Conservation (phyloP, 768 basidiomycete species). For the Tulasnella sp. region DNA sequence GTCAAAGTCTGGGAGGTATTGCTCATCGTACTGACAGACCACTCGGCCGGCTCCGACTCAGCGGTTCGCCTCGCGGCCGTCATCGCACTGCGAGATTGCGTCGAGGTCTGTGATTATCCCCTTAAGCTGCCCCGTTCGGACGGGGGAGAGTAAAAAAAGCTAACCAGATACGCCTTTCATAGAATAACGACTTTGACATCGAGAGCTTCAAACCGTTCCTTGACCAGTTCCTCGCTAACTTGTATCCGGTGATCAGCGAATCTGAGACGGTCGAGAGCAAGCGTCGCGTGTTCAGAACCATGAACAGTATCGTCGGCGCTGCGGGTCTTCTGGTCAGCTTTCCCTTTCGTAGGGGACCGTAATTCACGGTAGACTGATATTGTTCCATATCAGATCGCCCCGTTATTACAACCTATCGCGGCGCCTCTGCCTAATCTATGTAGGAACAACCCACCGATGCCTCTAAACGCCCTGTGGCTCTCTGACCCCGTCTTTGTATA, state of each 20-base stretch:
- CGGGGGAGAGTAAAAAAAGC: neutral
- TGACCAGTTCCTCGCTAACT: slow-evolving; percentile 43
- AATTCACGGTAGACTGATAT: neutral
- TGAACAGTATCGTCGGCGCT: slow-evolving; percentile 58
- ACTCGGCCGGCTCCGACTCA: slow-evolving; percentile 57
- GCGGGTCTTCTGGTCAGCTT: slow-evolving; percentile 28
- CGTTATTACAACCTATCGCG: slow-evolving; percentile 49
- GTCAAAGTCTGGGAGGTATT: slow-evolving; percentile 68
- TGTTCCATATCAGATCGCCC: slow-evolving; percentile 43
- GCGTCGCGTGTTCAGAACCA: slow-evolving; percentile 51
- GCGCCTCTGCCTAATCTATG: slow-evolving; percentile 61
- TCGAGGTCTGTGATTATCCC: slow-evolving; percentile 50
- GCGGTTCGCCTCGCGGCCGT: slow-evolving; percentile 85
- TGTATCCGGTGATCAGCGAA: slow-evolving; percentile 60
- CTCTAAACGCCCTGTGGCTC: neutral
- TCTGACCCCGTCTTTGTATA: slow-evolving; percentile 22
- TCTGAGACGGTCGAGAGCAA: slow-evolving; percentile 69
- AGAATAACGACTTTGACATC: slow-evolving; percentile 57
- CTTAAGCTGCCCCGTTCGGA: neutral
- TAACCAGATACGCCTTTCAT: too few species aligned
- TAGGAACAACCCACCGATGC: slow-evolving; percentile 31
- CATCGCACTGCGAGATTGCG: slow-evolving; percentile 63
- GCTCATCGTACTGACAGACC: slow-evolving; percentile 59
- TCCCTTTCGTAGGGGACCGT: neutral
- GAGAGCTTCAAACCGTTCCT: slow-evolving; percentile 60